Evolutionary conservation across 169 alveolate genomes (phyloP), one percentile per base, ranked within the genome.

Genomic region (Gregarina niphandrodes): DNA sequence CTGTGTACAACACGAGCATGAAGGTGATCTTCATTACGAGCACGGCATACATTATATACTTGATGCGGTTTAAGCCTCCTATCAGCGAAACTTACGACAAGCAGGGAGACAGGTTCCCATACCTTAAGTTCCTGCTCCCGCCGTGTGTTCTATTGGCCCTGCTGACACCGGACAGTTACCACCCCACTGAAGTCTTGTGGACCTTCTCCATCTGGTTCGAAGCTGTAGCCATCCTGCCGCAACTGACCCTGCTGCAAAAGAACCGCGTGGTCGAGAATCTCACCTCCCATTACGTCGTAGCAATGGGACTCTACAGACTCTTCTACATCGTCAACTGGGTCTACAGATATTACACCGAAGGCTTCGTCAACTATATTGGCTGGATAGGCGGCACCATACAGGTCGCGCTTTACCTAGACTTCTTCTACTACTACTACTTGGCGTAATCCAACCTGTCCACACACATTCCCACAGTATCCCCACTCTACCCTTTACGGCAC

Each of bases 151-250:
- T 61, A 0, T 57, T 71, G 42, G 83, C 80, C 9, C 4, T 66
- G 11, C 37, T 63, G 16, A 55, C 77, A 23, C 58, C 71, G 15
- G 53, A 51, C 17, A 57, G 45, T 20, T 61, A 49, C 30, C 24
- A 44, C 1, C 9, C 37, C 12, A 5, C 54, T 3, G 61, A 52
- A 21, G 19, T 42, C 3, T 29, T 71, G 5, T 87, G 97, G 95
- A 70, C 91, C 29, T 82, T 72, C 50, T 77, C 92, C 42, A 72
- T 84, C 21, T 84, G 95, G 93, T 73, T 87, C 24, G 97, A 87
- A 70, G 56, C 91, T 26, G 89, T 87, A 0, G 93, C 97, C 26
- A 80, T 84, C 49, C 52, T 87, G 21, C 97, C 97, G 13, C 94
- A 87, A 63, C 63, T 84, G 29, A 64, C 77, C 7, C 75, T 87